Base-by-base conservation (phyloP, 2,329 filamentous ascomycete genomes). In the Ceratocystis lukuohia region DNA sequence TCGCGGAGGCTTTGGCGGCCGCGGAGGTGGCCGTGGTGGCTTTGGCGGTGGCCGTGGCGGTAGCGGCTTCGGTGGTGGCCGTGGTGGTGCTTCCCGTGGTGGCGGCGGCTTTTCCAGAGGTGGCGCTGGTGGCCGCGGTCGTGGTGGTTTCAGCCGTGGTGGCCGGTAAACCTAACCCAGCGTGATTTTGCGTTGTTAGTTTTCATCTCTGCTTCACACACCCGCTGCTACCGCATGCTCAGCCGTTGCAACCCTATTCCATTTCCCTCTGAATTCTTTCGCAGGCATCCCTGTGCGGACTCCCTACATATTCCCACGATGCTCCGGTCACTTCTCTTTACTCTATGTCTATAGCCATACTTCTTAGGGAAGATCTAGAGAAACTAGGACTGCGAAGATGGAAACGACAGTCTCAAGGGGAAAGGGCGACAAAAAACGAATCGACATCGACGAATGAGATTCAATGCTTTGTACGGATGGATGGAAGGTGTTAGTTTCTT, bases 11-110 rank as follows among this genome's bases (percentile, higher is more conserved):
- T 71, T 74, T 50, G 71, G 37, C 50, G 71, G 30, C 30, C 30
- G 30, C 7, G 30, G 30, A 33, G 30, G 71, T 66, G 72, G 71
- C 64, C 69, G 75, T 8, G 72, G 73, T 56, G 71, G 74, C 25
- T 73, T 76, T 7, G 71, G 74, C n/a, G 74, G 73, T 70, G 74
- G 72, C 62, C 69, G 74, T 59, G 71, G 73, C 44, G 70, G 72
- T 56, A 69, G 70, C 25, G 70, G 71, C 37, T 79, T 79, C 56
- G 67, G 68, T 56, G 48, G 61, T 53, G 48, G 61, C 30, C 65
- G 64, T 46, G 65, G 65, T 25, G 66, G 48, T 63, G 63, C 56
- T 46, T 12, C 64, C 25, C 61, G 65, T 50, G 61, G 50, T 37
- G 28, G 45, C 5, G 63, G 66, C 17, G 63, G 65, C 28, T 65